Base-by-base conservation (phyloP, 2,329 filamentous ascomycete genomes). In the Aureobasidium musti region DNA sequence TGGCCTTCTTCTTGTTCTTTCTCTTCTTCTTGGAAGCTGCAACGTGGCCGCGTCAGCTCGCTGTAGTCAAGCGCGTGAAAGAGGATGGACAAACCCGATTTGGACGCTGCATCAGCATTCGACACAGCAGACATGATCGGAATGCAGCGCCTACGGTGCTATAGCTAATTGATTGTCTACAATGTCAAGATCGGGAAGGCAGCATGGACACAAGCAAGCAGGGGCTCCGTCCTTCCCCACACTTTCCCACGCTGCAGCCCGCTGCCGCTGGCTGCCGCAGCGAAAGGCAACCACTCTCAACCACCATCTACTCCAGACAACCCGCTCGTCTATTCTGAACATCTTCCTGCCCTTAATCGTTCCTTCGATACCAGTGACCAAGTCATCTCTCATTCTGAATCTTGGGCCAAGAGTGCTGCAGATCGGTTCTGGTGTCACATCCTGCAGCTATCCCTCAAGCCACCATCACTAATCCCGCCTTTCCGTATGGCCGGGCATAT, bases 1-100 rank as follows among this genome's bases (percentile, higher is more conserved):
- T 76, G 69, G 77, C 78, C 77, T 84, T 85, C 77, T 84, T 86
- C 79, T 83, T 84, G 74, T 83, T 86, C 76, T 81, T 84, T 74
- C 82, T 85, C 78, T 84, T 86, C 73, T 83, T 82, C 73, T 81
- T 86, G 63, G 78, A 73, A 71, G 77, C 79, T 80, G 69, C 68
- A 72, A 63, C 67, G 67, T 63, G 47, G 57, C 65, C 63, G 65
- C 54, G 69, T 70, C 66, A 70, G 69, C 68, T 17, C 30, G 30
- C 14, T 57, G 35, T 19, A 21, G 11, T 23, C 21, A 23, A 14
- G 14, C 17, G 8, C 3, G 17, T n/a, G n/a, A 10, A 41, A 33
- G 28, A 33, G 26, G n/a, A 50, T 26, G n/a, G n/a, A 67, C 69
- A 19, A 47, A 70, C 69, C 69, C 59, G 69, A 68, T 47, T 69